These are phyloP conservation scores for Tolypocladium guangdongense DNA, from an alignment of 2,329 filamentous ascomycete genomes.

Conservation along the genomic window DNA sequence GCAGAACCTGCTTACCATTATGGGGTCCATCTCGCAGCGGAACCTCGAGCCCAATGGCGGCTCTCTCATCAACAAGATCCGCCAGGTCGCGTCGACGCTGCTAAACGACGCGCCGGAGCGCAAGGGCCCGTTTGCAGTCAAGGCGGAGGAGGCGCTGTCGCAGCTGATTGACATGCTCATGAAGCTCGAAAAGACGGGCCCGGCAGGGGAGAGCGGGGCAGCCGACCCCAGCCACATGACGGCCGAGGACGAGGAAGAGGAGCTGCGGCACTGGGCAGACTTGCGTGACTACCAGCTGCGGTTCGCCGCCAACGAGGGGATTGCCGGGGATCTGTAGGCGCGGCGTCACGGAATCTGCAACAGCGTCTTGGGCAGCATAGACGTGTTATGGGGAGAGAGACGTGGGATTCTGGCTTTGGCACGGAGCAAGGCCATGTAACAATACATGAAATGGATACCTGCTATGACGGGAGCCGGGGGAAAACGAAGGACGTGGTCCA, in stretches of 20 bases:
- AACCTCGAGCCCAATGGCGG: conserved; percentile 67
- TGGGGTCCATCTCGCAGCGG: conserved; percentile 69
- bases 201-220: conserved; percentile 17
- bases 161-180: conserved; percentile 66
- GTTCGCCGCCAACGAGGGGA: conserved; percentile 55
- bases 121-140: conserved; percentile 38
- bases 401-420: background rate
- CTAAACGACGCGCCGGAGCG: conserved; percentile 46
- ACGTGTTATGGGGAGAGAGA: background rate
- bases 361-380: background rate
- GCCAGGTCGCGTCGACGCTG: conserved; percentile 71
- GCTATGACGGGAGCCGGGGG: background rate
- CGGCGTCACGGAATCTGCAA: background rate
- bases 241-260: conserved; percentile 59
- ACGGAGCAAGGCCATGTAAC: background rate
- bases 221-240: conserved; percentile 29
- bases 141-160: conserved; percentile 59
- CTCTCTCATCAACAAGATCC: conserved; percentile 71
- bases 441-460: background rate
- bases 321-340: conserved; percentile 19
- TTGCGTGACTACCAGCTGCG: conserved; percentile 67
- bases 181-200: conserved; percentile 57
- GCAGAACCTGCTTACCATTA: conserved; percentile 62
- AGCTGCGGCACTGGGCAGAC: conserved; percentile 68
- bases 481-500: background rate